Percentiles rank a stretch among this genome's conserved stretches.
Conservation (phyloP, 805 yeast genomes). For the Yarrowia porcina region DNA sequence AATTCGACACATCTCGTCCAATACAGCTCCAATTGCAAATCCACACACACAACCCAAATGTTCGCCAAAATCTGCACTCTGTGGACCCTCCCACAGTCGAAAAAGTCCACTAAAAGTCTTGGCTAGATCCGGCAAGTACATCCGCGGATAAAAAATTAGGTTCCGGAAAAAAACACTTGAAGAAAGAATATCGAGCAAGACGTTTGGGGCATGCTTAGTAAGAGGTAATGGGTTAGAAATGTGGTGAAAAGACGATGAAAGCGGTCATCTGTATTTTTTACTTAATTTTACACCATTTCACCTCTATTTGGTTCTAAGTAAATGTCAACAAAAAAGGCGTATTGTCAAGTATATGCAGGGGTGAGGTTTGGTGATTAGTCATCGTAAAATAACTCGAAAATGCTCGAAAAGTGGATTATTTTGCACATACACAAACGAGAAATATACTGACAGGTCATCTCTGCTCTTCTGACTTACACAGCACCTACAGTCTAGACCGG, state of each 20-base stretch:
- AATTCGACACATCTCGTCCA: not conserved
- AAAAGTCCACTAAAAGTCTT: not conserved
- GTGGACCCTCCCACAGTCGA: not conserved
- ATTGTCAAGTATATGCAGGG: not conserved
- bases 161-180: not conserved
- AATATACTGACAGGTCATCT: too few relatives aligned
- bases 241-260: too few relatives aligned
- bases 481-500: not conserved
- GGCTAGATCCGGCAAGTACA: slow-evolving; percentile 17
- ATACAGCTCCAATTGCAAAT: not conserved
- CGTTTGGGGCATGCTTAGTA: too few relatives aligned
- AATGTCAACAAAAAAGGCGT: not conserved
- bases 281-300: not conserved
- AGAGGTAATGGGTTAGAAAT: too few relatives aligned
- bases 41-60: not conserved
- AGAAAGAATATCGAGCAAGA: too few relatives aligned
- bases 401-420: too few relatives aligned
- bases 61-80: not conserved
- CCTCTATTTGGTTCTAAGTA: not conserved
- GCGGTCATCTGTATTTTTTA: not conserved
- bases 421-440: too few relatives aligned
- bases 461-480: not conserved
- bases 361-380: not conserved
- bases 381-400: not conserved
- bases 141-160: not conserved